Percentiles rank a stretch among this genome's conserved stretches.
These are phyloP conservation scores for Pythium volutum DNA, from an alignment of 352 stramenopile genomes.

Conservation along the genomic window DNA sequence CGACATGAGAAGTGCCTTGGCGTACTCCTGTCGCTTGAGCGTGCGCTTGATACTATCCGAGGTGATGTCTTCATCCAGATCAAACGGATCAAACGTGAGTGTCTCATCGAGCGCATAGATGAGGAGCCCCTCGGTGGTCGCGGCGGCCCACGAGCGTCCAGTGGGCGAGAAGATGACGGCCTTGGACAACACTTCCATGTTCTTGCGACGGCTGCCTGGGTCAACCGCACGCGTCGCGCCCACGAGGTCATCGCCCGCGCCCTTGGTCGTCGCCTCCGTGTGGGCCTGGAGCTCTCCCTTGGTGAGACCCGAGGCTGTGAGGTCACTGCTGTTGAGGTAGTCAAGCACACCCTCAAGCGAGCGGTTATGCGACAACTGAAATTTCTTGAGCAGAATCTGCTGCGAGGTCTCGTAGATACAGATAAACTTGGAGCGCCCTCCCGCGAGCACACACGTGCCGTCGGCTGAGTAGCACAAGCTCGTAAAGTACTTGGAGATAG, in stretches of 20 bases:
- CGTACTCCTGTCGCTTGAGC: constrained; percentile 87
- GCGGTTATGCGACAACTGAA: constrained; percentile 98
- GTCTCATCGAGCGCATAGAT: constrained; percentile 97
- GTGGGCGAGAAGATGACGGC: constrained; percentile 97
- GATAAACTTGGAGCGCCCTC: constrained; percentile 97
- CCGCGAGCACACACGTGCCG: constrained; percentile 95
- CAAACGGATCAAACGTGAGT: constrained; percentile 98
- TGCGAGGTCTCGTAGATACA: constrained; percentile 98
- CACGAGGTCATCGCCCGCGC: constrained; percentile 52
- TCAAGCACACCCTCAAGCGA: constrained; percentile 96
- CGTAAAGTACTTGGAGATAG: constrained; percentile 97
- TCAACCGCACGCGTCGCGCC: constrained; percentile 91
- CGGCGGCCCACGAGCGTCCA: constrained; percentile 94
- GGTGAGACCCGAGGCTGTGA: constrained; percentile 73
- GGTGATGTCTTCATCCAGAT: constrained; percentile 97
- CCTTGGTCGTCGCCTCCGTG: constrained; percentile 24
- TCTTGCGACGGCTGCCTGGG: constrained; percentile 82
- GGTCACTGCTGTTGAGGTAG: constrained; percentile 91
- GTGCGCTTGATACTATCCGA: constrained; percentile 89
- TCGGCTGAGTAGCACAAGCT: constrained; percentile 99
- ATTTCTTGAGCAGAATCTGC: constrained; percentile 98
- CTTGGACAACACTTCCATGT: constrained; percentile 87
- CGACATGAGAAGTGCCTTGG: constrained; percentile 94
- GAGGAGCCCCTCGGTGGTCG: constrained; percentile 97
- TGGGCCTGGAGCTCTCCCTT: constrained; percentile 75